Conservation (phyloP, 257 asterid species). For the Solanum sparsipilum region DNA sequence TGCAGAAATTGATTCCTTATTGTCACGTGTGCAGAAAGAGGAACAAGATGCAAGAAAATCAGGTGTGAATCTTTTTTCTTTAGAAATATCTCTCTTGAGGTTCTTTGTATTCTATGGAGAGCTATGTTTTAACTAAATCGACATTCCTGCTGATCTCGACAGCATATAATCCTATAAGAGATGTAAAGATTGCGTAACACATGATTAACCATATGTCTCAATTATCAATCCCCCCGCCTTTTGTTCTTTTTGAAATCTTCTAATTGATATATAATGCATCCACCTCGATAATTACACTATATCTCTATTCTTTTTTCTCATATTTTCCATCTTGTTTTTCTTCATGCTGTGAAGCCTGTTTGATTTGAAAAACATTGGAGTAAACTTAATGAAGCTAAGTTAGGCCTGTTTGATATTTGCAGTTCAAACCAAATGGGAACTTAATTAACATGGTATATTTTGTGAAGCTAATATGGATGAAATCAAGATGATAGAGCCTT, state of each 20-base stretch:
- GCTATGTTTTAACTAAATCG: background rate
- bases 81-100: background rate
- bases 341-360: background rate
- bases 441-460: background rate
- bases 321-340: background rate
- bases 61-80: constrained; percentile 15
- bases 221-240: background rate
- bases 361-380: background rate
- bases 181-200: background rate
- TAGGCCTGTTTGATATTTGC: background rate
- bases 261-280: background rate
- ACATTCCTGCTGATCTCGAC: background rate
- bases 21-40: constrained; percentile 38
- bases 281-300: background rate
- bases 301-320: background rate
- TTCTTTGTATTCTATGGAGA: background rate
- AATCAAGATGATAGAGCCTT: background rate
- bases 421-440: background rate
- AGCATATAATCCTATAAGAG: background rate
- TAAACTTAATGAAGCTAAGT: background rate
- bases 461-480: background rate
- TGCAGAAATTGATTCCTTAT: constrained; percentile 50
- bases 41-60: constrained; percentile 30
- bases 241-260: background rate
- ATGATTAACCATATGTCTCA: background rate